Evolutionary conservation across 441 rosid species (phyloP), one percentile per base, ranked within the genome.

Genomic region (Pelargonium myrrhifolium): DNA sequence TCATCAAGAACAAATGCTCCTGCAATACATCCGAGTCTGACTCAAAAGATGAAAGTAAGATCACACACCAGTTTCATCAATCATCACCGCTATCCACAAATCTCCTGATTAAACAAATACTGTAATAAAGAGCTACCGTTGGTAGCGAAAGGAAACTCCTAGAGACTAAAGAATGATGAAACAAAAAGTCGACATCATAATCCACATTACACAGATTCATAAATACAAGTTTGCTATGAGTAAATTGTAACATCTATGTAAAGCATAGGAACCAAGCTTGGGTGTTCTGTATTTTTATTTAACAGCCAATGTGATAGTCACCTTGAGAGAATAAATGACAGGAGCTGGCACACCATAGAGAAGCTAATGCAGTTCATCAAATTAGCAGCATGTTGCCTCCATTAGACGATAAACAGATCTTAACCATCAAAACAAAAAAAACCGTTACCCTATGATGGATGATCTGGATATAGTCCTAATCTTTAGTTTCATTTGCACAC

Each of bases 191-290:
- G 10, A 37, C n/a, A 56, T 56, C 62, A 43, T 66, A 60, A 77
- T 59, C 71, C 63, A 60, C 21, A 18, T 73, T 77, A 79, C 82
- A 82, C 59, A 39, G 37, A 73, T 69, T 74, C 77, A 72, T 61
- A 74, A 76, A 74, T 74, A 83, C 78, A 83, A 78, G 75, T 61
- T 74, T 75, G 73, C 64, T 35, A 47, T 77, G 74, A 73, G 69
- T 79, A 72, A 74, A 71, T 67, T 65, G 72, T 65, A 79, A 80
- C 65, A 77, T 72, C 80, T 78, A 83, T 76, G 76, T 79, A 85
- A 82, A 81, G 67, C 56, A 75, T 35, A 51, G 49, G 65, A 70
- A 75, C 69, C 76, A 77, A 71, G 75, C 76, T 76, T 73, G 62
- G 71, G 68, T 59, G 40, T 61, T 75, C 67, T 68, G 74, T 69